Evolutionary conservation across 2,329 filamentous ascomycete genomes (phyloP), one percentile per base, ranked within the genome.

Genomic region (Penicillium palitans): DNA sequence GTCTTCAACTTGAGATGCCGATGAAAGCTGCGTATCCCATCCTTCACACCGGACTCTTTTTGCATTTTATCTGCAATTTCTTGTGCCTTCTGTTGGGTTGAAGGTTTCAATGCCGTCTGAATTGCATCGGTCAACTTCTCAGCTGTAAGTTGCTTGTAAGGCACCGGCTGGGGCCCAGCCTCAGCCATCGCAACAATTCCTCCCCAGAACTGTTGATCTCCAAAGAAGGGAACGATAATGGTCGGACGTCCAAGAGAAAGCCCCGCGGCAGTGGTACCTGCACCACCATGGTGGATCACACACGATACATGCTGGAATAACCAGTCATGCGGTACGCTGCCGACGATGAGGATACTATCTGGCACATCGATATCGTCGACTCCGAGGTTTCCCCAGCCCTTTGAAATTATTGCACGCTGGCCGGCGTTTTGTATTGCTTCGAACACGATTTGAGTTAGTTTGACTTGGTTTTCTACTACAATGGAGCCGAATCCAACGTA

Each of bases 291-390:
- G 69, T 96, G 92, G 6, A 95, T 89, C 1, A 96, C 91, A 44
- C 86, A 88, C 0, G 90, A 89, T 1, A 96, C 91, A 39, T 83
- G 87, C 62, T 90, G 82, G 74, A 96, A 96, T 0, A 96, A 77
- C 91, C 91, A 96, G 75, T 96, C 92, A 62, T 96, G 92, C 1
- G 91, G 91, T 45, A 88, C 87, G 68, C 93, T 95, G 12, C 90
- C 91, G 39, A 96, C 80, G 85, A 96, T 91, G 70, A 90, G 91
- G 2, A 96, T 86, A 4, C 86, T 85, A 2, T 91, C 85, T 0
- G 90, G 90, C n/a, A 91, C 75, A 1, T 83, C 83, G 4, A 89
- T 71, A 33, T 86, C 80, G 66, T 91, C 89, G 0, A 85, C 88
- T 31, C 91, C 91, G 8, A 96, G 80, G 0, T 91, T 91, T 49